Evolutionary conservation across 176 grass and related monocot species (phyloP), one percentile per base, ranked within the genome.

Genomic region (Oryza rufipogon): DNA sequence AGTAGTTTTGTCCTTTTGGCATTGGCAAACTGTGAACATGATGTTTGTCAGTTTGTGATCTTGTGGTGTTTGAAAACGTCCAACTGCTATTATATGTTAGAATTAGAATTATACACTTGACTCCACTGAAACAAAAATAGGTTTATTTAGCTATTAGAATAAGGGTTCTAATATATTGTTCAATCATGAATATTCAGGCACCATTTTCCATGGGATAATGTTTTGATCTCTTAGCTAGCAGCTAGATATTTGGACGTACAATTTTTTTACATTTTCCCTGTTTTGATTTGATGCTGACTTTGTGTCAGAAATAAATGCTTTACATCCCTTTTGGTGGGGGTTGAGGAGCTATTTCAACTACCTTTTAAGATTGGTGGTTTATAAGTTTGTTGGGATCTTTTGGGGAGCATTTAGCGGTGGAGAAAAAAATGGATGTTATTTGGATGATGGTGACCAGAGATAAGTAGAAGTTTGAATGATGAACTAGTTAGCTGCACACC

Each of bases 1-100:
- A 68, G 42, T 68, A 16, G 77, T 68, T 80, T 15, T 13, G 46
- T 9, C 15, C 26, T 49, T 67, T 80, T 64, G 77, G 67, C 64
- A 22, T 80, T 67, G 64, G 26, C 64, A 68, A 68, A 67, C 9
- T 66, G 0, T 52, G 32, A 67, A 5, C 32, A 5, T n/a, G 9
- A 80, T 67, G 15, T 68, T 68, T 80, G 44, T 80, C 25, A 51
- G 15, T 68, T 68, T 80, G 44, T 80, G 42, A 51, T 80, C 14
- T 66, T 46, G 36, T 68, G 44, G 45, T 34, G 47, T 80, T 68
- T 51, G 65, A n/a, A 67, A 80, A 49, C 11, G 15, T 33, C 11
- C 7, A 17, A 20, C 6, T 58, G 39, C 60, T 63, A 41, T 41
- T 45, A 45, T 78, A 22, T 25, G 13, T 63, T 39, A 61, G 73